A percentile compares a stretch with the other conserved stretches of the same genome.
Conservation (phyloP, 345 rosid genomes). For the Cochlearia excelsa region DNA sequence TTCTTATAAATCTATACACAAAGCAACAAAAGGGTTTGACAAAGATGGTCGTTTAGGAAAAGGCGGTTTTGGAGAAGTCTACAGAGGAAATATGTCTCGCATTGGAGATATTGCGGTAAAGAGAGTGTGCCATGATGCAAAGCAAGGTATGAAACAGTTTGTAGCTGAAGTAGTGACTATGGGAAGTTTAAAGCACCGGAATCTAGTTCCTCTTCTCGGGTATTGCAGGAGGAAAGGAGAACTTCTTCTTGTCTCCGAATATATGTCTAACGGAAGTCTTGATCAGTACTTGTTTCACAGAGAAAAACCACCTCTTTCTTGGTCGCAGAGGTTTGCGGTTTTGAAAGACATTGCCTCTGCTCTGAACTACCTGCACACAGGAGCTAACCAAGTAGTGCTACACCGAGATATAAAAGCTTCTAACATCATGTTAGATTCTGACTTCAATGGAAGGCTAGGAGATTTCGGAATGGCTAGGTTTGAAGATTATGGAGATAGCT, state of each 20-base stretch:
- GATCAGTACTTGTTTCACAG: conserved; percentile 38
- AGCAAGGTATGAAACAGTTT: conserved; percentile 51
- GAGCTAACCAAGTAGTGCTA: conserved; percentile 46
- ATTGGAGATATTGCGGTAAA: conserved; percentile 53
- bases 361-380: conserved; percentile 45
- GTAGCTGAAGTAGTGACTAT: conserved; percentile 43
- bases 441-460: conserved; percentile 66
- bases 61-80: conserved; percentile 69
- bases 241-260: conserved; percentile 49
- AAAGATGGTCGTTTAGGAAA: conserved; percentile 43
- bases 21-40: conserved; percentile 57
- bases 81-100: conserved; percentile 43
- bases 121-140: conserved; percentile 44
- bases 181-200: conserved; percentile 46
- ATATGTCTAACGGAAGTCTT: conserved; percentile 52
- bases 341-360: conserved; percentile 42
- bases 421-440: conserved; percentile 49
- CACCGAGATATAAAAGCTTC: conserved; percentile 53
- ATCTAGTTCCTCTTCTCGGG: conserved; percentile 47
- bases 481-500: conserved; percentile 62
- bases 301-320: conserved; percentile 25
- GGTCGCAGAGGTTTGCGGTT: conserved; percentile 40
- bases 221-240: conserved; percentile 50
- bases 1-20: conserved; percentile 48
- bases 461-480: conserved; percentile 88